Evolutionary conservation across 306 rosid genomes (phyloP).

Genomic region (Mucuna pruriens): DNA sequence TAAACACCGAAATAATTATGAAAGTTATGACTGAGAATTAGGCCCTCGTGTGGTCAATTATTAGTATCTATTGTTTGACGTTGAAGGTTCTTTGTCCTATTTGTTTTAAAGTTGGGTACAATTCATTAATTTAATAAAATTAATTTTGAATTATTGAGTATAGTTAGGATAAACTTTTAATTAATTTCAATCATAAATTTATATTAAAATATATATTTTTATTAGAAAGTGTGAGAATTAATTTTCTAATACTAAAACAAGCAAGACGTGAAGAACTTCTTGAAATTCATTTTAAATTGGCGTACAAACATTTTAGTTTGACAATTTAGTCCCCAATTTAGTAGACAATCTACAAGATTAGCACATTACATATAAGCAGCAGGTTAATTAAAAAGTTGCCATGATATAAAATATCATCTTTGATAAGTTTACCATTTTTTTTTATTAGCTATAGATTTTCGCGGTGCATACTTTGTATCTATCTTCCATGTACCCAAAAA

Average conservation of each 20-base stretch:
- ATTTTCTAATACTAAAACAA: background rate
- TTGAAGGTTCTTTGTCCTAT: constrained; percentile 6
- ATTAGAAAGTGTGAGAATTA: background rate
- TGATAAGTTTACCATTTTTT: too few species aligned
- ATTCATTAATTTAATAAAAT: background rate
- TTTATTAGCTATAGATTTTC: too few species aligned
- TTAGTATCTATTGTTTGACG: constrained; percentile 14
- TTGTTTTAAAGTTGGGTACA: background rate
- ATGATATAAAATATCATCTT: too few species aligned
- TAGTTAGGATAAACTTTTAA: background rate
- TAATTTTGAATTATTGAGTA: background rate
- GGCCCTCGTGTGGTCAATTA: constrained; percentile 20
- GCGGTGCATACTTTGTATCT: too few species aligned
- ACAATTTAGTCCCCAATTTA: background rate
- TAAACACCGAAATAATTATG: background rate
- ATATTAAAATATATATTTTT: background rate
- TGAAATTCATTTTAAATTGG: background rate
- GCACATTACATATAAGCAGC: background rate
- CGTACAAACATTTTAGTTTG: background rate
- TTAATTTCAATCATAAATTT: background rate
- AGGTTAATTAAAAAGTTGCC: too few species aligned
- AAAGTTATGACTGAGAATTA: background rate
- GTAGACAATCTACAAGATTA: background rate
- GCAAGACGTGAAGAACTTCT: background rate
- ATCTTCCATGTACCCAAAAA: too few species aligned